Evolutionary conservation across 2,329 filamentous ascomycete genomes (phyloP), one percentile per base, ranked within the genome.

Genomic region (Cercospora zeae-maydis): DNA sequence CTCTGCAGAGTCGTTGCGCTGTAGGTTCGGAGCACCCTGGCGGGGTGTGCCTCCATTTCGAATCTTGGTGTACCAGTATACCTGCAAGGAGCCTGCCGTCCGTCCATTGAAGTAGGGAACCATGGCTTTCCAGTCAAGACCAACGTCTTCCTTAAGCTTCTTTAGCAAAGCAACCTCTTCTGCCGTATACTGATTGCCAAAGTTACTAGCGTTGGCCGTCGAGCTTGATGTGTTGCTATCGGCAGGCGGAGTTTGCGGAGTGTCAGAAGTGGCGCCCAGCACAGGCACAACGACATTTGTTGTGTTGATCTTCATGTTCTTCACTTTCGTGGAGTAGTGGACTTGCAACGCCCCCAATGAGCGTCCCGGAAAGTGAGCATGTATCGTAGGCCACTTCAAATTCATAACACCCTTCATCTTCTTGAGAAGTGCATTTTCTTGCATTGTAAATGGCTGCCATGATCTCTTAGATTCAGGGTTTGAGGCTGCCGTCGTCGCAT

Each of bases 101-200:
- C 79, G 71, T 10, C 68, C 63, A 1, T 74, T 70, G 53, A 78
- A 76, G 30, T 76, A 69, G 4, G 62, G 37, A 0, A 70, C 69
- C 8, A 81, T 78, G 1, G 75, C 66, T 1, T 67, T 59, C 78
- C 78, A 81, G 8, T 63, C 62, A 3, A 73, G 63, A 6, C 68
- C 66, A 36, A 78, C 75, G 0, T 77, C 75, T 58, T 80, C 78
- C 53, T 77, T 80, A 4, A 81, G 58, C 36, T 75, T 75, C 4
- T 78, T 75, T 0, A 82, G 66, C 7, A 77, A 64, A 1, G 58
- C 58, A 33, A 74, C 69, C 54, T 77, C 75, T 34, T 75, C 70
- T 4, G 47, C 36, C 2, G 68, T 69, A 36, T 72, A 77, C 14
- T 45, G 57, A 30, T n/a, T 14, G 21, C 59, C 42, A 31, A 53